Evolutionary conservation across 495 filamentous ascomycete species (phyloP).

Genomic region (Neurospora sp.): DNA sequence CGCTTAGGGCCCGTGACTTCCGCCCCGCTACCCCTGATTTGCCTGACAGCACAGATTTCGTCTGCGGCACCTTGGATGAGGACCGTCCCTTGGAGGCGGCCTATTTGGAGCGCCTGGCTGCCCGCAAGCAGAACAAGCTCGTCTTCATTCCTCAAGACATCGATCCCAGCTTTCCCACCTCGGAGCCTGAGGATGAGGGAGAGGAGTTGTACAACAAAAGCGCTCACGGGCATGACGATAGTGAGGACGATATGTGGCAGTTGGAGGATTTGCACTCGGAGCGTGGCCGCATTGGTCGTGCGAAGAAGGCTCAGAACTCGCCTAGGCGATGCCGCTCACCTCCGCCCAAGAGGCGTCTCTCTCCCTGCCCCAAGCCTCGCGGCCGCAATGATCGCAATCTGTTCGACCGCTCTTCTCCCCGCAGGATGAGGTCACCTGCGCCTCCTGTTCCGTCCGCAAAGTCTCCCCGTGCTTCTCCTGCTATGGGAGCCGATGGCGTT

Average conservation of each 20-base stretch:
- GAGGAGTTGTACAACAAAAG: slow-evolving; percentile 44
- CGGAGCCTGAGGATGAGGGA: slow-evolving; percentile 75
- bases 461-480: slow-evolving; percentile 39
- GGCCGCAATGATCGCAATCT: slow-evolving; percentile 48
- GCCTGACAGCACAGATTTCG: slow-evolving; percentile 95
- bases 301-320: slow-evolving; percentile 26
- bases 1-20: slow-evolving; percentile 37
- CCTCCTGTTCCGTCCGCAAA: slow-evolving; percentile 24
- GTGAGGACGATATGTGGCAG: slow-evolving; percentile 49
- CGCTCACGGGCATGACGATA: slow-evolving; percentile 31
- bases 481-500: slow-evolving; percentile 22
- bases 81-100: slow-evolving; percentile 88
- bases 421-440: slow-evolving; percentile 56
- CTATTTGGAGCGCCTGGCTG: slow-evolving; percentile 76
- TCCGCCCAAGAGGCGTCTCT: slow-evolving; percentile 33
- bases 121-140: slow-evolving; percentile 69
- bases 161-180: slow-evolving; percentile 91
- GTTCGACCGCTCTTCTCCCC: slow-evolving; percentile 56
- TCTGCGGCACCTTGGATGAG: slow-evolving; percentile 93
- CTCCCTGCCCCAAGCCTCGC: slow-evolving; percentile 38
- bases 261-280: slow-evolving; percentile 41
- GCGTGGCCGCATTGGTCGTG: slow-evolving; percentile 25
- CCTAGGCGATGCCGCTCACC: slow-evolving; percentile 37
- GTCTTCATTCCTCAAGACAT: slow-evolving; percentile 83
- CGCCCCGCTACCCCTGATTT: slow-evolving; percentile 70